Evolutionary conservation across 1,284 basidiomycete species (phyloP).

Genomic region (Leccinum fuscescens): DNA sequence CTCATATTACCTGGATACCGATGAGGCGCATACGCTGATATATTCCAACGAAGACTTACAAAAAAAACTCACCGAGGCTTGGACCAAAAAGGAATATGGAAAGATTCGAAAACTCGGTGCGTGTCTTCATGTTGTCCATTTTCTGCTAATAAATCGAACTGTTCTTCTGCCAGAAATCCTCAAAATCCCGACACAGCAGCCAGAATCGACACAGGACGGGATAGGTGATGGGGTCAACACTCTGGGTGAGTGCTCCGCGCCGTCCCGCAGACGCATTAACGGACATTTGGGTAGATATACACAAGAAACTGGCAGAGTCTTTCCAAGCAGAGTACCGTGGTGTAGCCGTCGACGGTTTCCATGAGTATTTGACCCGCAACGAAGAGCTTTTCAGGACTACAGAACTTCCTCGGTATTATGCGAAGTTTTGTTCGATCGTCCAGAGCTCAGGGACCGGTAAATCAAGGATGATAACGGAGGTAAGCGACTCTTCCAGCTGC

Average conservation of each 20-base stretch:
- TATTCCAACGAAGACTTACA: too few species aligned
- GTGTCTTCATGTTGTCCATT: too few species aligned
- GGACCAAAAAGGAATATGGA: too few species aligned
- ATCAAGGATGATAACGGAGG: neutral
- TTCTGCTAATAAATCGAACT: too few species aligned
- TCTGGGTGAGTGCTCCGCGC: neutral
- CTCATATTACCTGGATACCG: too few species aligned
- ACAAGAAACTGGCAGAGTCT: neutral
- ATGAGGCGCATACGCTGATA: too few species aligned
- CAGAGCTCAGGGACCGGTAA: neutral
- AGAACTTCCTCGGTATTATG: neutral
- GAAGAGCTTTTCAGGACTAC: neutral
- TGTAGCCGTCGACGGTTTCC: neutral
- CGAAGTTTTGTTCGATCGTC: neutral
- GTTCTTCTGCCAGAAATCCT: neutral
- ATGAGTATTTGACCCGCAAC: neutral
- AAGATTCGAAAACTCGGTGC: too few species aligned
- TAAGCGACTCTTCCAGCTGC: neutral
- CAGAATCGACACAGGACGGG: neutral
- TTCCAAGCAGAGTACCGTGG: neutral
- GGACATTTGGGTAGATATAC: neutral
- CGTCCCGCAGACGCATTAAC: neutral
- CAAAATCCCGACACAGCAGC: neutral
- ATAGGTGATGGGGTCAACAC: neutral
- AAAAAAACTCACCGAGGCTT: too few species aligned